phyloP scores from a whole-genome alignment of 2,329 filamentous ascomycete species.

The Beauveria brongniartii region DNA sequence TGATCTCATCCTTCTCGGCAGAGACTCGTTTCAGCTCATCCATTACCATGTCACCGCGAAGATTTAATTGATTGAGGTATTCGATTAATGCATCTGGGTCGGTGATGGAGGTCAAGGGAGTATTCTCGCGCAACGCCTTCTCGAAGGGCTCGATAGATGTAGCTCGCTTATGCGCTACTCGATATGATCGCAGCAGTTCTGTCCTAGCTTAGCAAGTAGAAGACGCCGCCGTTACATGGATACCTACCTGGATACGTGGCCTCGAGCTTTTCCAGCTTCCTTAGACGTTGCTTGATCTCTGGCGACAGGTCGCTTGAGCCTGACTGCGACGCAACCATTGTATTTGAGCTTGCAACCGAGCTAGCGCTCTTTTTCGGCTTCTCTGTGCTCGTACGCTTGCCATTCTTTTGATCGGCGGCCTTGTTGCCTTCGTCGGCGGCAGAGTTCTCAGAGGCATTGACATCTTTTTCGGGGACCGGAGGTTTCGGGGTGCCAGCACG shows the following conservation, averaged over 20 bases:
- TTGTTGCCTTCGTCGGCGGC: constrained; percentile 15
- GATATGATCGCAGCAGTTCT: constrained; percentile 88
- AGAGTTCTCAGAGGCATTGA: constrained; percentile 14
- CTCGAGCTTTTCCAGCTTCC: constrained; percentile 86
- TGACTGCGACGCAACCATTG: constrained; percentile 14
- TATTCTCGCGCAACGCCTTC: constrained; percentile 81
- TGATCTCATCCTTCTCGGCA: constrained; percentile 69
- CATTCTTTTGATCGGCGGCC: constrained; percentile 11
- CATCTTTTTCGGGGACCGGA: constrained; percentile 28
- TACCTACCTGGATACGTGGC: constrained; percentile 69
- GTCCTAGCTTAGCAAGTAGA: constrained; percentile 8
- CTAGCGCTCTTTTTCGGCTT: constrained; percentile 16
- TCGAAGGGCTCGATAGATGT: constrained; percentile 90
- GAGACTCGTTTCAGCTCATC: constrained; percentile 86
- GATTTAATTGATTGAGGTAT: constrained; percentile 78
- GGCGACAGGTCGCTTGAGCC: constrained; percentile 52
- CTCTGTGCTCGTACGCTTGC: background rate
- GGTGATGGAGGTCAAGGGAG: constrained; percentile 77
- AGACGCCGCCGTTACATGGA: background rate
- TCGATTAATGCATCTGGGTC: constrained; percentile 81
- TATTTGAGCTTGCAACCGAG: background rate
- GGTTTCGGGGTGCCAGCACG: constrained; percentile 51
- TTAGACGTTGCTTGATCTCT: constrained; percentile 67
- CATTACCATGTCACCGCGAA: constrained; percentile 88
- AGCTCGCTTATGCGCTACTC: constrained; percentile 79